Conservation (phyloP, 257 asterid species). For the Solanum etuberosum region DNA sequence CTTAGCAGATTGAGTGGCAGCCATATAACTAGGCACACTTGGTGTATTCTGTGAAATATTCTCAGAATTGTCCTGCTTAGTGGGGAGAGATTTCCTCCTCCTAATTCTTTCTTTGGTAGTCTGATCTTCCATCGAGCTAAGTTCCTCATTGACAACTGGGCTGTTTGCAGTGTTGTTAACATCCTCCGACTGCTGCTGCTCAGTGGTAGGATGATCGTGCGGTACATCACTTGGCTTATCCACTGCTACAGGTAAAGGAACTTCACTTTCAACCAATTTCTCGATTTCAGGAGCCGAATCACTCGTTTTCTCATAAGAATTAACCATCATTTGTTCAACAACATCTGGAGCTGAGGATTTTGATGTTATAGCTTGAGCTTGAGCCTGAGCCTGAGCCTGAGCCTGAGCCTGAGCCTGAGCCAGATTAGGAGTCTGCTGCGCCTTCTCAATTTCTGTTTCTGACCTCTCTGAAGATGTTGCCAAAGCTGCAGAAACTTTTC, state of each 20-base stretch:
- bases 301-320: conserved; percentile 8
- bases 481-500: conserved; percentile 59
- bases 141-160: conserved; percentile 10
- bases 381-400: conserved; percentile 4
- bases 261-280: not conserved
- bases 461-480: conserved; percentile 34
- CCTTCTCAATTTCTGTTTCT: conserved; percentile 45
- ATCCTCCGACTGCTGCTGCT: conserved; percentile 4
- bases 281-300: conserved; percentile 5
- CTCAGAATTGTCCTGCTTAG: conserved; percentile 15
- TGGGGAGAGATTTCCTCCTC: conserved; percentile 32
- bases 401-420: conserved; percentile 5
- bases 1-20: conserved; percentile 45
- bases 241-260: not conserved
- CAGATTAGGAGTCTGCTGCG: conserved; percentile 22
- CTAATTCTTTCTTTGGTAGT: conserved; percentile 9
- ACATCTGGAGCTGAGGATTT: conserved; percentile 25
- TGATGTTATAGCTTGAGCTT: not conserved
- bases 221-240: not conserved
- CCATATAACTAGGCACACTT: conserved; percentile 52
- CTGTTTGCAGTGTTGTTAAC: not conserved
- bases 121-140: conserved; percentile 13
- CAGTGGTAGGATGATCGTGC: not conserved
- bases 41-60: conserved; percentile 4
- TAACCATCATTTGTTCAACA: conserved; percentile 22